Percentiles rank a stretch among this genome's conserved stretches.
Evolutionary conservation across 768 basidiomycete genomes (phyloP).

Genomic region (Jaapia argillacea): DNA sequence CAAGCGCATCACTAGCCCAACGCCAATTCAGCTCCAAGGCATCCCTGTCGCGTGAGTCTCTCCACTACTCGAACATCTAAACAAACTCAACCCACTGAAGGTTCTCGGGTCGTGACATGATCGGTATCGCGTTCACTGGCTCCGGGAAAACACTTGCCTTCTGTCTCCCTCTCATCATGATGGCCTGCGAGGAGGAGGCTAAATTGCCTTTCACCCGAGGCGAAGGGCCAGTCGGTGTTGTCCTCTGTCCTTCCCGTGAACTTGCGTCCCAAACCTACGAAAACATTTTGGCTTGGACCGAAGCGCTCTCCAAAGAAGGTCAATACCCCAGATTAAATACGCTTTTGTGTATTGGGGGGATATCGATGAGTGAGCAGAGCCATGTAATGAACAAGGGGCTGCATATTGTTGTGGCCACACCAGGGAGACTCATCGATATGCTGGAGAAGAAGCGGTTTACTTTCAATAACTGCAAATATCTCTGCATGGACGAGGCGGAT

Average conservation of each 20-base stretch:
- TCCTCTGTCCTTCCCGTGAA: conserved; percentile 96
- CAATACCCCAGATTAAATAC: conserved; percentile 82
- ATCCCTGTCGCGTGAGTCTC: conserved; percentile 81
- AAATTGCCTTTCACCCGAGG: conserved; percentile 85
- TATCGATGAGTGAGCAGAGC: conserved; percentile 96
- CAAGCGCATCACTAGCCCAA: conserved; percentile 79
- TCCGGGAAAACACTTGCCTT: conserved; percentile 99
- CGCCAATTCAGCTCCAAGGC: conserved; percentile 96
- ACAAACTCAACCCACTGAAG: conserved; percentile 27
- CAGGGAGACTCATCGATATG: conserved; percentile 96
- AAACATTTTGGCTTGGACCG: conserved; percentile 82
- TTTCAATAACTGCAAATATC: conserved; percentile 87
- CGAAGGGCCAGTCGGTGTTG: conserved; percentile 94
- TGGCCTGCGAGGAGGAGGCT: conserved; percentile 86
- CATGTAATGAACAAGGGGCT: conserved; percentile 86
- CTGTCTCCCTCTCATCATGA: conserved; percentile 96
- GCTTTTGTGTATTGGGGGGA: conserved; percentile 92
- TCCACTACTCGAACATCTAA: conserved; percentile 7
- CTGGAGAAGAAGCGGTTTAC: conserved; percentile 90
- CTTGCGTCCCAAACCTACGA: conserved; percentile 96
- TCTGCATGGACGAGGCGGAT: conserved; percentile 99
- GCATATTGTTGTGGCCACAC: conserved; percentile 95
- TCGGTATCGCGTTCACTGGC: conserved; percentile 98
- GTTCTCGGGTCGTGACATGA: conserved; percentile 93
- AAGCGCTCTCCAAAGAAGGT: conserved; percentile 67